Evolutionary conservation across 2,329 filamentous ascomycete species (phyloP), one percentile per base, ranked within the genome.

Genomic region (Fusarium tuaranense): DNA sequence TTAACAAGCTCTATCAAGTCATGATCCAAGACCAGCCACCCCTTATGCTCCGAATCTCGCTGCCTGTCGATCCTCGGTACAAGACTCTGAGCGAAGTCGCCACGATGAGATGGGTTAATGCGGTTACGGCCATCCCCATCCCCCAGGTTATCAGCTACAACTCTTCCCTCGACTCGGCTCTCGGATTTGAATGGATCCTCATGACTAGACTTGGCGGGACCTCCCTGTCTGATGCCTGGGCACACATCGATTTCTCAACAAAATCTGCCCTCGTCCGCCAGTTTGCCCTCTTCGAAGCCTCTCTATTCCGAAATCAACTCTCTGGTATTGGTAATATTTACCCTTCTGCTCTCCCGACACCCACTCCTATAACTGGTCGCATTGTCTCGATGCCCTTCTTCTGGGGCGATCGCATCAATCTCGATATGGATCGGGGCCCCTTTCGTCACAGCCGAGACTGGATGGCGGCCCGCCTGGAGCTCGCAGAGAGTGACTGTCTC

Each of bases 181-280:
- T 86, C 34, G 81, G 81, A 0, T 84, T 82, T 18, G 83, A 86
- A 74, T 87, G 83, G 83, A 85, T 86, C 18, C 61, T 85, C 12
- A 83, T 85, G 81, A 78, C 77, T 13, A 76, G 72, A 25, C 61
- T 84, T 20, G 53, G 62, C 0, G 83, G 82, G 1, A 69, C 34
- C 3, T 76, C 70, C 7, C 78, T 86, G 65, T 64, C 78, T 1
- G 76, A 41, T 76, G 79, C 22, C 71, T 82, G 69, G 74, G 74
- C 13, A 67, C 81, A 51, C 18, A 71, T 67, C 4, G 36, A 30
- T 18, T 36, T 72, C 2, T 14, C 32, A 3, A 39, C 34, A 2
- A 73, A 72, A 20, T 36, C 63, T 2, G 12, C 7, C 1, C 12
- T 71, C 2, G 67, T 76, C 9, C 30, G 60, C 4, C 66, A 64